Percentiles rank a stretch among this genome's conserved stretches.
Conservation (phyloP, 202 grass and related monocot genomes). For the Musa balbisiana region DNA sequence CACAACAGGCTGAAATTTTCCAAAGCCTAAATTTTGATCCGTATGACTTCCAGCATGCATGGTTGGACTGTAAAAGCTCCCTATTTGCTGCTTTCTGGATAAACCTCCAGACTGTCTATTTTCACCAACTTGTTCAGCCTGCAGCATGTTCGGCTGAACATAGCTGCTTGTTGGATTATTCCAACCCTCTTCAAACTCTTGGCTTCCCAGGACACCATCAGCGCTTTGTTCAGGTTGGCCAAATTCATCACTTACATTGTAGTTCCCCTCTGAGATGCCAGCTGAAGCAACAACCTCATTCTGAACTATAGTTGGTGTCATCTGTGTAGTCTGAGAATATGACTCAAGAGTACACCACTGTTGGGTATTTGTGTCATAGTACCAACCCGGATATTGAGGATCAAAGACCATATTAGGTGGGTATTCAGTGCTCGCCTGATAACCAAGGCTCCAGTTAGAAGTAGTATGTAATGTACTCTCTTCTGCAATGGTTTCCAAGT, state of each 20-base stretch:
- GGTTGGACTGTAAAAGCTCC: constrained; percentile 33
- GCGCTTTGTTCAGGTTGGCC: neutral
- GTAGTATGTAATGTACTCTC: constrained; percentile 28
- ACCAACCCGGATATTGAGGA: constrained; percentile 76
- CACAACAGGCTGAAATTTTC: constrained; percentile 26
- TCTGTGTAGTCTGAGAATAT: constrained; percentile 44
- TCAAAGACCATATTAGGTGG: constrained; percentile 88
- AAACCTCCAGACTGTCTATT: constrained; percentile 37
- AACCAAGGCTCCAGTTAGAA: constrained; percentile 36
- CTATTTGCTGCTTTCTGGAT: constrained; percentile 25
- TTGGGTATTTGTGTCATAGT: constrained; percentile 78
- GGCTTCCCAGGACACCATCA: neutral
- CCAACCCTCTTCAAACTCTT: constrained; percentile 22
- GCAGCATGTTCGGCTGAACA: constrained; percentile 41
- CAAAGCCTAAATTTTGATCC: constrained; percentile 27
- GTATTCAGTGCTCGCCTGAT: constrained; percentile 30
- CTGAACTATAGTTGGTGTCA: constrained; percentile 27
- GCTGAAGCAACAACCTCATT: constrained; percentile 24
- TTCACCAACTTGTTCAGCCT: constrained; percentile 30
- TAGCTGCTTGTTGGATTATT: constrained; percentile 34
- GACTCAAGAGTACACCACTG: constrained; percentile 68
- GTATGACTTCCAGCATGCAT: constrained; percentile 7
- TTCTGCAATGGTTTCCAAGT: constrained; percentile 65
- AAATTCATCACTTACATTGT: constrained; percentile 9
- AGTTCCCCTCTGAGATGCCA: constrained; percentile 23